Evolutionary conservation across 2,329 filamentous ascomycete species (phyloP), one percentile per base, ranked within the genome.

Genomic region (Ophiocordyceps unilateralis): DNA sequence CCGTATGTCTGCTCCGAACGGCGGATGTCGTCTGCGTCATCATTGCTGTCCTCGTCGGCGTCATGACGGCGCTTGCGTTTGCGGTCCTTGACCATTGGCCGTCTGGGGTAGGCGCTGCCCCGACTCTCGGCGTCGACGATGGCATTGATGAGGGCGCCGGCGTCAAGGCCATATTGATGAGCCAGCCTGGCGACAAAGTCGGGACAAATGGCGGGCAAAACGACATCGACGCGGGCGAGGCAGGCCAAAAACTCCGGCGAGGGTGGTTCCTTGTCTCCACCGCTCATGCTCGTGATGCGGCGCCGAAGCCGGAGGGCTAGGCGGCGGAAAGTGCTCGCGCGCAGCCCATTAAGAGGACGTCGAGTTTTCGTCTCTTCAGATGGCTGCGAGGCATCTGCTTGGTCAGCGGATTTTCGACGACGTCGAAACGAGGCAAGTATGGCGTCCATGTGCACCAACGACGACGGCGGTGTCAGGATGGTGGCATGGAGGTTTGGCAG

Each of bases 191-290:
- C 44, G 12, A 71, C 52, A 43, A 62, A 65, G 0, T 59, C 46
- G 1, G 51, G 56, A 45, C 64, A 69, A 2, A 72, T 66, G 36
- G 71, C 62, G 0, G 67, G 65, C 45, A 72, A 69, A 9, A 69
- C 40, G 5, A 44, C 39, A 9, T 40, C 38, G 21, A 56, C 47
- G n/a, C 39, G 34, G 22, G 45, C 39, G 6, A 51, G 26, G 20
- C 49, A 54, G 14, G 24, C 36, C 8, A 19, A 9, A 19, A 20
- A 19, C 14, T 36, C 9, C 17, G n/a, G 32, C 32, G 28, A 30
- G 11, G 28, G 8, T 30, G 2, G 14, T 14, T 30, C 28, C 2
- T 15, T 15, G 28, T 30, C 12, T n/a, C n/a, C n/a, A n/a, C n/a
- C n/a, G n/a, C n/a, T n/a, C 28, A 14, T 15, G 28, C n/a, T 15